Base-by-base conservation (phyloP, 129 eudicot genomes). In the Flaveria trinervia region DNA sequence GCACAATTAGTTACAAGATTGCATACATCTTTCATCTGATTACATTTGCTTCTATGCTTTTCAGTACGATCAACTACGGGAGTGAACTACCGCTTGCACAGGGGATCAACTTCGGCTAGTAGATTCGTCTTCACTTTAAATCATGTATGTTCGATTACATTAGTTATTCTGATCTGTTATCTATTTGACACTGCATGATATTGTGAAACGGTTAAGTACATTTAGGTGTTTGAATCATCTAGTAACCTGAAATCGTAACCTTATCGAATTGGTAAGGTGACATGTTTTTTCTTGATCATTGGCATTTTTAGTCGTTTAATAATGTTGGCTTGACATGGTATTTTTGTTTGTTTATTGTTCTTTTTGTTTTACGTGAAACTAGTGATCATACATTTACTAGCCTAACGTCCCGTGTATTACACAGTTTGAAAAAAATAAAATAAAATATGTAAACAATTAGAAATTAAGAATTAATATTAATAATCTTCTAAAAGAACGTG, bases 41-140 rank as follows among this genome's bases (percentile, higher is more conserved):
- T 20, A n/a, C 41, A 72, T 71, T 44, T 73, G 5, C 7, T 55
- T 2, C 17, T 56, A 55, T 9, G 65, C 23, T 26, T 30, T 0
- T 76, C 87, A 93, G 98, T 72, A 93, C 98, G 1, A 85, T 93
- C 84, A 93, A 93, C 76, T 93, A 93, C 64, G 97, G 98, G 78
- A 89, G 77, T 28, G 98, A 93, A 66, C 82, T 93, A 77, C 98
- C 98, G 41, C 77, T 93, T 71, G 98, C 98, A 14, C 98, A 93
- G 52, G 98, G 98, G 76, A 93, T 93, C 79, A 93, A 91, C 91
- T 93, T 93, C 16, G 96, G 96, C 65, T 88, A 86, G 86, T 18
- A 51, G 30, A 49, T 73, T 5, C 11, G 46, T 43, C 67, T 61
- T 61, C 33, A 12, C 17, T 26, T 61, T 26, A 61, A 25, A 61